Percentiles rank a stretch among this genome's conserved stretches.
Evolutionary conservation across 2,329 filamentous ascomycete genomes (phyloP).

Genomic region (Colletotrichum cordylinicola): DNA sequence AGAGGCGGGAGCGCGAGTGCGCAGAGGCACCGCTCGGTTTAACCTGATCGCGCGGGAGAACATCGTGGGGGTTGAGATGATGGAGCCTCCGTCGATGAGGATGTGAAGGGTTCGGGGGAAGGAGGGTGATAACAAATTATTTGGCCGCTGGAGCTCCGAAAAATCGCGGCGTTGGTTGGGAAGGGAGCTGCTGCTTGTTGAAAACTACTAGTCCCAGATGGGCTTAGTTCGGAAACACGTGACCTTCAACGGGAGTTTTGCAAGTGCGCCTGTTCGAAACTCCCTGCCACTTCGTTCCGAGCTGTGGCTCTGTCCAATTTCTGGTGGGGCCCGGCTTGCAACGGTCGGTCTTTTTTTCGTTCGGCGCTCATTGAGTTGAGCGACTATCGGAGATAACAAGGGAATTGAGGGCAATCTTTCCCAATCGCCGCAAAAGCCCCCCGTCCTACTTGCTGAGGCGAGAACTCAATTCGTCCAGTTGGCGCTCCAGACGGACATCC

Average conservation of each 20-base stretch:
- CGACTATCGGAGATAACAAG: slow-evolving; percentile 11
- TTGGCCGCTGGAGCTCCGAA: slow-evolving; percentile 43
- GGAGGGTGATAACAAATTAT: slow-evolving; percentile 33
- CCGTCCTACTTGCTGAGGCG: not conserved
- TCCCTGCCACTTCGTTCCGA: not conserved
- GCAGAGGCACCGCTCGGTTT: slow-evolving; percentile 66
- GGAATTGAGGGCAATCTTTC: not conserved
- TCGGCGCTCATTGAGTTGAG: slow-evolving; percentile 1
- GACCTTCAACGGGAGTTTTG: slow-evolving; percentile 27
- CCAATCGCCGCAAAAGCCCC: slow-evolving; percentile 2
- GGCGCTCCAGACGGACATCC: not conserved
- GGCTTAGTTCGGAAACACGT: slow-evolving; percentile 32
- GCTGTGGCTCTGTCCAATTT: not conserved
- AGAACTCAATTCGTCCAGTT: not conserved
- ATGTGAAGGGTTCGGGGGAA: slow-evolving; percentile 31
- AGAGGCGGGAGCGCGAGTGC: slow-evolving; percentile 50
- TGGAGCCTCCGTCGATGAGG: slow-evolving; percentile 37
- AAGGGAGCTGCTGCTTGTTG: slow-evolving; percentile 39
- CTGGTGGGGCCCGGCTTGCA: slow-evolving; percentile 14
- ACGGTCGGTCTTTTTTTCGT: slow-evolving; percentile 4
- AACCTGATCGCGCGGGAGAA: slow-evolving; percentile 73
- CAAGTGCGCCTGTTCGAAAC: not conserved
- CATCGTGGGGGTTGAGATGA: slow-evolving; percentile 53
- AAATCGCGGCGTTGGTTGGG: slow-evolving; percentile 48
- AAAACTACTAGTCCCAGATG: slow-evolving; percentile 34